Evolutionary conservation across 768 basidiomycete species (phyloP), one percentile per base, ranked within the genome.

Genomic region (Lentinula guzmanii): DNA sequence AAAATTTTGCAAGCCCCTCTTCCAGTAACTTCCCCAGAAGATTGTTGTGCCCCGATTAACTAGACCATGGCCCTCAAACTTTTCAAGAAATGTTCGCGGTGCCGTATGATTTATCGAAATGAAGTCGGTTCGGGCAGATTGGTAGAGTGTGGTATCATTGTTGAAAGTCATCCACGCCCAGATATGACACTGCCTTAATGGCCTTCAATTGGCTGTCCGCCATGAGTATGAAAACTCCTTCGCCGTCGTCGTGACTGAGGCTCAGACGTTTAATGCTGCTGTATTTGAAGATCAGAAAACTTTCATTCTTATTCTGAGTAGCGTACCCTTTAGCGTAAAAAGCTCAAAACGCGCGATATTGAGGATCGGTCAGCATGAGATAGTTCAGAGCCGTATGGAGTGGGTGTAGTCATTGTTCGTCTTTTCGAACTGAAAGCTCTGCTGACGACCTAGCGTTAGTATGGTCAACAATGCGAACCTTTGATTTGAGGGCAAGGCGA

Each of bases 91-190:
- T 7, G 92, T 83, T 46, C 90, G 81, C 68, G 96, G 77, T 41
- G 93, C 85, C 4, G 88, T 90, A 66, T 95, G 93, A 71, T 86
- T 94, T 45, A 90, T 88, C 10, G 95, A 94, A 53, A 98, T 84
- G 66, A 98, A 96, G 51, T 90, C 81, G 53, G 91, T 90, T 59
- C 89, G 76, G 8, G 93, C 92, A 16, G 82, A 73, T 60, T 80
- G 83, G 73, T 93, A 95, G 13, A 94, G 72, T 7, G 81, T 79
- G 63, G 65, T 89, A 87, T 28, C 79, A 77, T 51, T 82, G 83
- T 46, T 79, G 82, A 57, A 77, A 70, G 67, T 79, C 81, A 16
- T 72, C 74, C 37, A 70, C 66, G 7, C 65, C 65, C 18, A 67
- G 68, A 50, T 68, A 76, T 48, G 71, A 51, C 33, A 21, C 34